These are phyloP conservation scores for Capsella rubella DNA, from an alignment of 441 rosid genomes.

Conservation along the genomic window DNA sequence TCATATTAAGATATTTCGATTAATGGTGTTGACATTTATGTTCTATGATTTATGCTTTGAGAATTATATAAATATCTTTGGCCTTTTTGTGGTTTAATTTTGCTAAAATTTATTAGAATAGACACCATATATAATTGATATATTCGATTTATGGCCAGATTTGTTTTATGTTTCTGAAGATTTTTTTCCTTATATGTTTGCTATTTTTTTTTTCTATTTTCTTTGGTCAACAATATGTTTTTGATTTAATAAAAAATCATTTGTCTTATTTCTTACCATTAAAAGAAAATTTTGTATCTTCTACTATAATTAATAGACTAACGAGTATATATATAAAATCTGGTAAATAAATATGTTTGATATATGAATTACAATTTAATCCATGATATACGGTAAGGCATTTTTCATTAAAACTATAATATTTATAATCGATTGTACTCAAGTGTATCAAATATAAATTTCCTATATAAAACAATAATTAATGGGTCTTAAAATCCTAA, in stretches of 20 bases:
- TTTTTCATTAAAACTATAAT: no score
- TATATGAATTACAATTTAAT: no score
- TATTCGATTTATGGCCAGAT: slow-evolving; percentile 4
- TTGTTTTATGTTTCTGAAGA: slow-evolving; percentile 1
- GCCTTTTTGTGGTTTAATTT: neutral
- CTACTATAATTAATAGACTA: neutral
- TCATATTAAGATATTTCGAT: slow-evolving; percentile 8
- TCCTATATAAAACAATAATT: no score
- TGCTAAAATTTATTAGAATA: neutral
- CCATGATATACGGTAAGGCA: no score
- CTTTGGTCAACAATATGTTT: neutral
- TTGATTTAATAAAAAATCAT: neutral
- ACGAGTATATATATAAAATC: neutral
- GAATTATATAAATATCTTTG: neutral
- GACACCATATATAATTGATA: neutral
- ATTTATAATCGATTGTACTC: no score
- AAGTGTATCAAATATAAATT: no score
- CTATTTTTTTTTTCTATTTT: neutral
- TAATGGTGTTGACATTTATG: neutral
- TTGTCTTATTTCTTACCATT: neutral
- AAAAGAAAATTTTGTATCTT: neutral
- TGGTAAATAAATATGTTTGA: no score
- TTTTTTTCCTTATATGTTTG: slow-evolving; percentile 7
- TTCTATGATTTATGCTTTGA: neutral
- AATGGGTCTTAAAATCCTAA: no score